Evolutionary conservation across 2,329 filamentous ascomycete species (phyloP), one percentile per base, ranked within the genome.

Genomic region (Aspergillus sp.): DNA sequence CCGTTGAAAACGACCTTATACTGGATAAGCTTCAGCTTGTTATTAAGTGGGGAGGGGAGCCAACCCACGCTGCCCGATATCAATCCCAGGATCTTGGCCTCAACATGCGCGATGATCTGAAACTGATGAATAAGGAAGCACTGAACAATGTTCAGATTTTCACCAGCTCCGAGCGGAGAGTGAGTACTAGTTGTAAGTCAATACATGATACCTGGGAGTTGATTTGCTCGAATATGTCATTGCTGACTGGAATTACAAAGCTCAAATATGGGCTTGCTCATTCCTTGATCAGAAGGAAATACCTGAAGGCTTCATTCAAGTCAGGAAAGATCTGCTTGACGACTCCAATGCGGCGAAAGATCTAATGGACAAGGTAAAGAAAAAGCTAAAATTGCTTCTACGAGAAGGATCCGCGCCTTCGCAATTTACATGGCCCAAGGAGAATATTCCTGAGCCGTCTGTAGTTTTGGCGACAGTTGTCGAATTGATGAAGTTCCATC

Each of bases 301-400:
- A 15, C 85, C 89, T 0, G 85, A 91, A 22, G 90, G 96, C 66
- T 91, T 91, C 63, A 96, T 99, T 62, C 89, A 87, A 34, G 88
- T 98, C 56, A 88, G 95, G 53, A 99, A 99, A 72, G 93, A 98
- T 74, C 83, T 99, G 6, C 80, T 99, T 3, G 95, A 99, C 72
- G 95, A 99, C 71, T 98, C 93, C 0, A 99, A 99, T 73, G 95
- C 95, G 4, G 95, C 95, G 57, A 99, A 99, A 74, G 95, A 99
- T 72, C 92, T 96, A 69, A 99, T 97, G 90, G 96, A 99, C 77
- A 97, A 96, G 76, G 95, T 99, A 55, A 99, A 99, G 83, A 99
- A 99, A 84, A 97, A 96, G 85, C 83, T 99, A 26, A 99, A 99
- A 78, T 88, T 91, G 1, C 82, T 99, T 18, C 77, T 99, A 57